phyloP scores from a whole-genome alignment of 2,329 filamentous ascomycete species.

The Akanthomyces dipterigenus region DNA sequence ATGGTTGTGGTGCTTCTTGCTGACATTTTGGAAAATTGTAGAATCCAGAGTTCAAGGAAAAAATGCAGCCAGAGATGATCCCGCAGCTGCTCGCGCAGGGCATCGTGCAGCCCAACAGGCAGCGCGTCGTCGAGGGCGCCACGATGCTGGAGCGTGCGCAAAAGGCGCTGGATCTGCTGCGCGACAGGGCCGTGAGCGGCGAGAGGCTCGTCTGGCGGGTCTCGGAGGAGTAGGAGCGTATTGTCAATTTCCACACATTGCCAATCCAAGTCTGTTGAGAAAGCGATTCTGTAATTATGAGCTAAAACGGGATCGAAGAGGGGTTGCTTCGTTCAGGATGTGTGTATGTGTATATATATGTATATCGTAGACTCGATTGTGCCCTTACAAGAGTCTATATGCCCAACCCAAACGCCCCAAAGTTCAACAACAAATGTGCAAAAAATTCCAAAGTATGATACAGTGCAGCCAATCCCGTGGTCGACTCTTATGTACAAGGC shows the following conservation, averaged over 20 bases:
- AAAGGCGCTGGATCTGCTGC: slow-evolving; percentile 29
- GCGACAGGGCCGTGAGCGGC: slow-evolving; percentile 32
- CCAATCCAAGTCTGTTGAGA: too few relatives aligned
- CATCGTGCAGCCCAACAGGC: slow-evolving; percentile 33
- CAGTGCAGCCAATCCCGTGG: background rate
- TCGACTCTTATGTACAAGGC: background rate
- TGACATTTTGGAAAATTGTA: slow-evolving; percentile 18
- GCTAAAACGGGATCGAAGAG: too few relatives aligned
- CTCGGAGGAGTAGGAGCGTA: slow-evolving; percentile 6
- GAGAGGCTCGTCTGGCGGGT: slow-evolving; percentile 35
- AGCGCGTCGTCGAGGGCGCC: slow-evolving; percentile 34
- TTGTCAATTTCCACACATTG: too few relatives aligned
- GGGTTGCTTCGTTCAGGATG: too few relatives aligned
- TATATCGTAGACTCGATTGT: background rate
- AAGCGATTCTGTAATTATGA: too few relatives aligned
- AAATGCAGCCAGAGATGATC: slow-evolving; percentile 49
- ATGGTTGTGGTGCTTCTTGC: background rate
- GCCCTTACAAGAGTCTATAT: background rate
- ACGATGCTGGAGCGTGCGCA: slow-evolving; percentile 32
- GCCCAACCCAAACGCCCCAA: background rate
- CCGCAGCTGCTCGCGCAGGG: slow-evolving; percentile 37
- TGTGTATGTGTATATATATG: too few relatives aligned
- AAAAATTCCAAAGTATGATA: background rate
- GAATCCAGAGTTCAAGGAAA: slow-evolving; percentile 49
- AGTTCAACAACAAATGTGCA: background rate